phyloP scores from a whole-genome alignment of 768 basidiomycete genomes.

The Pulveroboletus sp. region DNA sequence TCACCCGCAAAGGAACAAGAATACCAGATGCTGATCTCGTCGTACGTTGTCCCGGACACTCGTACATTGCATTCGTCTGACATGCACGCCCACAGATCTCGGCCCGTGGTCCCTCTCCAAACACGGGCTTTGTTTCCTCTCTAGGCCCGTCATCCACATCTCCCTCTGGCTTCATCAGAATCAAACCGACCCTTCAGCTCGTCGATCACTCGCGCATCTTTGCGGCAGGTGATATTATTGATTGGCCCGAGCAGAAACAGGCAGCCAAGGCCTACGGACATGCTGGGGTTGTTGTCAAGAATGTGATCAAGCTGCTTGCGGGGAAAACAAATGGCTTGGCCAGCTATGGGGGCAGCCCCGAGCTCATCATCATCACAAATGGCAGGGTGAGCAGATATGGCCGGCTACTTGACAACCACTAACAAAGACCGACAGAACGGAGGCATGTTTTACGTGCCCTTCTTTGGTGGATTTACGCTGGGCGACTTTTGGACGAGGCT shows the following conservation, averaged over 20 bases:
- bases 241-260: slow-evolving; percentile 64
- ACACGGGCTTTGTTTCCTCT: slow-evolving; percentile 51
- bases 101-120: slow-evolving; percentile 39
- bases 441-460: slow-evolving; percentile 36
- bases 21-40: slow-evolving; percentile 55
- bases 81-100: slow-evolving; percentile 17
- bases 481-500: slow-evolving; percentile 42
- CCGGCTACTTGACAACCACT: slow-evolving; percentile 1
- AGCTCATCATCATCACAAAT: slow-evolving; percentile 53
- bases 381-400: slow-evolving; percentile 43
- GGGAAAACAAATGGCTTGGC: slow-evolving; percentile 34
- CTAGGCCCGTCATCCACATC: slow-evolving; percentile 39
- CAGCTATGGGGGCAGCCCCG: slow-evolving; percentile 47
- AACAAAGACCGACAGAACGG: slow-evolving; percentile 33
- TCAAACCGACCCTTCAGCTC: slow-evolving; percentile 59
- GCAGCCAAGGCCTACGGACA: slow-evolving; percentile 47
- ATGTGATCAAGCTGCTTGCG: slow-evolving; percentile 44
- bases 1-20: slow-evolving; percentile 48
- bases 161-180: slow-evolving; percentile 44
- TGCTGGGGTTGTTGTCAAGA: slow-evolving; percentile 42
- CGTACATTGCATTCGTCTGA: background rate
- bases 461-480: slow-evolving; percentile 44
- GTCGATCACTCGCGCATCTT: slow-evolving; percentile 51
- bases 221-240: slow-evolving; percentile 64
- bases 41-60: slow-evolving; percentile 34